Conservation (phyloP, 163 green algal genomes). For the Scenedesmus sp. region DNA sequence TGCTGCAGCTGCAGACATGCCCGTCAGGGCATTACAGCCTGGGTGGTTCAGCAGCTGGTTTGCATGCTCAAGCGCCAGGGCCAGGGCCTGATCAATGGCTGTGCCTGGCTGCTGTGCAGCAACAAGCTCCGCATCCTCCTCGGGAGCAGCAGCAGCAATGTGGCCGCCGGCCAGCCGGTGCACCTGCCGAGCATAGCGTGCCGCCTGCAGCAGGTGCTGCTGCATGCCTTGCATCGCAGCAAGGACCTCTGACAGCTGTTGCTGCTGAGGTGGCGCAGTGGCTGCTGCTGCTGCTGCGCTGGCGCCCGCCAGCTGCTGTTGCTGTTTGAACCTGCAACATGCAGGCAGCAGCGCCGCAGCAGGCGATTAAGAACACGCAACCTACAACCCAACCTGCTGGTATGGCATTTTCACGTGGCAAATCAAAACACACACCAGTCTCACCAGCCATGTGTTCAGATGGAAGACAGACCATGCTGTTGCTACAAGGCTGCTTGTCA, state of each 20-base stretch:
- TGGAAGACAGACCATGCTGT: too few relatives aligned
- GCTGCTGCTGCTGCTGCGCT: not conserved
- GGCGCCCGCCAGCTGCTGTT: not conserved
- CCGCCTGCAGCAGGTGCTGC: not conserved
- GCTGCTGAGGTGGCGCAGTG: not conserved
- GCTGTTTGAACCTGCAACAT: not conserved
- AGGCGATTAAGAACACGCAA: not conserved
- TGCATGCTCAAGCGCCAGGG: not conserved
- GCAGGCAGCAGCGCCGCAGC: not conserved
- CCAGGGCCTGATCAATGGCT: not conserved
- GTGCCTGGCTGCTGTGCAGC: not conserved
- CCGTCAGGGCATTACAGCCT: not conserved
- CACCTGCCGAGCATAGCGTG: not conserved
- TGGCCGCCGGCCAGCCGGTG: not conserved
- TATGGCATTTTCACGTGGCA: not conserved
- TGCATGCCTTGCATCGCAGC: not conserved
- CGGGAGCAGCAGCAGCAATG: not conserved
- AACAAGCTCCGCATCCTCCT: not conserved
- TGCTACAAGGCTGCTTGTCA: too few relatives aligned
- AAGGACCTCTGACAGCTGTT: not conserved
- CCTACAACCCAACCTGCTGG: not conserved
- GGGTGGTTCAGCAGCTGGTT: not conserved
- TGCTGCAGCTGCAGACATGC: conserved; percentile 4
- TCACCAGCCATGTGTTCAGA: not conserved
- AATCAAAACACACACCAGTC: not conserved